Evolutionary conservation across 768 basidiomycete species (phyloP).

Genomic region (Pleurotus tuoliensis): DNA sequence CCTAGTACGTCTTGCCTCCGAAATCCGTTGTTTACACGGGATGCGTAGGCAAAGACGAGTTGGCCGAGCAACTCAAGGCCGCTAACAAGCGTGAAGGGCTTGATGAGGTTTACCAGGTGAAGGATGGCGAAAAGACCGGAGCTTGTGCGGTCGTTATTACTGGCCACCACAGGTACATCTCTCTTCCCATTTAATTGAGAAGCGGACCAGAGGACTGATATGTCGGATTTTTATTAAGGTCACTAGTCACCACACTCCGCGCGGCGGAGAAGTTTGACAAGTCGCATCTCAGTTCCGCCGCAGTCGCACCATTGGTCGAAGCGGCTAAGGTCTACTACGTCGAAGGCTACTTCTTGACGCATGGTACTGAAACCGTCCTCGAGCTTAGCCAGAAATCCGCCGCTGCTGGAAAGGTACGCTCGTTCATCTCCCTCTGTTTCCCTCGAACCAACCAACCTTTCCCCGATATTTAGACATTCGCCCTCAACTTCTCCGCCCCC

Average conservation of each 20-base stretch:
- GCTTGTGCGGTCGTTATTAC: constrained; percentile 97
- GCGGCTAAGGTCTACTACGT: constrained; percentile 88
- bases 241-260: constrained; percentile 87
- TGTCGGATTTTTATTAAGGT: constrained; percentile 40
- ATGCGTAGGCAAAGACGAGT: constrained; percentile 89
- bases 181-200: not conserved
- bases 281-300: constrained; percentile 71
- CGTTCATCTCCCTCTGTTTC: not conserved
- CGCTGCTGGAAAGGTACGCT: constrained; percentile 64
- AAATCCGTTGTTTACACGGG: constrained; percentile 91
- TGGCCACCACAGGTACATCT: constrained; percentile 79
- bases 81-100: constrained; percentile 94
- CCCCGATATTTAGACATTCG: constrained; percentile 59
- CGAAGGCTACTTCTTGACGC: constrained; percentile 96
- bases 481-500: constrained; percentile 92
- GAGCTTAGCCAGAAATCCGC: constrained; percentile 78
- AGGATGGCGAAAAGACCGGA: constrained; percentile 84
- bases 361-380: constrained; percentile 71
- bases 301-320: constrained; percentile 73
- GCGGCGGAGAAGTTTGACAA: constrained; percentile 88
- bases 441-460: constrained; percentile 7
- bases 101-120: constrained; percentile 83
- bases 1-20: constrained; percentile 85
- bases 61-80: constrained; percentile 81
- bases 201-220: too few species aligned